Evolutionary conservation across 768 basidiomycete genomes (phyloP).

Genomic region (Suillus hirtellus): DNA sequence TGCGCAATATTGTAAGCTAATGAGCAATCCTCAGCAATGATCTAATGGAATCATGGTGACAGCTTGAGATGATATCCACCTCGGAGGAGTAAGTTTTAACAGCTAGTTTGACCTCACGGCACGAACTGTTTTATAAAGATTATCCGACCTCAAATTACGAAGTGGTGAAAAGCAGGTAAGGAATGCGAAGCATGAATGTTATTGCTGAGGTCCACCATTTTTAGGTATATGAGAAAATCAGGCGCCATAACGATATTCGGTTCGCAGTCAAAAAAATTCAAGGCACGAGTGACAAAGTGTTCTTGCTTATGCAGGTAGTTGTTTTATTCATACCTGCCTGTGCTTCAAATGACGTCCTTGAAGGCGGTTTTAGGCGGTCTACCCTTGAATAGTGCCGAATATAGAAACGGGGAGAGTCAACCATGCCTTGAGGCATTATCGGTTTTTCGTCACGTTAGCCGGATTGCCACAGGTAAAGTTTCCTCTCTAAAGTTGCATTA

Average conservation of each 20-base stretch:
- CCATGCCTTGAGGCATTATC: conserved; percentile 66
- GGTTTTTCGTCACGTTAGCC: conserved; percentile 72
- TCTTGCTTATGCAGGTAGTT: conserved; percentile 74
- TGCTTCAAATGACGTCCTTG: conserved; percentile 13
- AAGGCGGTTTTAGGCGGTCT: conserved; percentile 76
- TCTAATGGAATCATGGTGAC: conserved; percentile 7
- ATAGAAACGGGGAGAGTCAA: conserved; percentile 70
- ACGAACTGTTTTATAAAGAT: conserved; percentile 39
- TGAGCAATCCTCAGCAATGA: neutral
- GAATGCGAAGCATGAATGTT: neutral
- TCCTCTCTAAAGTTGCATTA: conserved; percentile 1
- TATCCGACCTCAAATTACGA: conserved; percentile 68
- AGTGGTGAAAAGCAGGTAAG: conserved; percentile 72
- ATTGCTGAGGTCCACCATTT: neutral
- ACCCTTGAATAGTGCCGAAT: conserved; percentile 66
- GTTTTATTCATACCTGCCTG: neutral
- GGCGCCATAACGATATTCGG: conserved; percentile 74
- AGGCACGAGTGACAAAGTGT: conserved; percentile 74
- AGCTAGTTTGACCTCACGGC: neutral
- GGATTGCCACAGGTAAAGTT: conserved; percentile 70
- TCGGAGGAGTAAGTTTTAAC: conserved; percentile 61
- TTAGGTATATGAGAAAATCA: conserved; percentile 65
- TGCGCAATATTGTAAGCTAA: conserved; percentile 66
- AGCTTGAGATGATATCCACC: conserved; percentile 65
- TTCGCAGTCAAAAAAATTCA: conserved; percentile 72